phyloP scores from a whole-genome alignment of 192 early-diverging fungal genomes.

The Spinellus fusiger region DNA sequence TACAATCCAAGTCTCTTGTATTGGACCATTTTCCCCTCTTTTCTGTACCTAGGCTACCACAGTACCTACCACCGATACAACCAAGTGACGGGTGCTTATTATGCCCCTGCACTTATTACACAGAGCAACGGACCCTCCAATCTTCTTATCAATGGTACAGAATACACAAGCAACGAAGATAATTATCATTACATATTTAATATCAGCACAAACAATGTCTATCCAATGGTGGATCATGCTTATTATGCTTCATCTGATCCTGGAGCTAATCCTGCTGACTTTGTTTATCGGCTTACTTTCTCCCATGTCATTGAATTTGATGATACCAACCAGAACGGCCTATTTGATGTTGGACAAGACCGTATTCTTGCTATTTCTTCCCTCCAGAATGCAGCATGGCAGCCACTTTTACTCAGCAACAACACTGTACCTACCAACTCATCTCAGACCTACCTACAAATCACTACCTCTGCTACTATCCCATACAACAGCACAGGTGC shows the following conservation, averaged over 20 bases:
- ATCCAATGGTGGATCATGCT: slow-evolving; percentile 13
- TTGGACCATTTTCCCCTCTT: slow-evolving; percentile 19
- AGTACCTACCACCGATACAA: slow-evolving; percentile 25
- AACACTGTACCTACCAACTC: slow-evolving; percentile 16
- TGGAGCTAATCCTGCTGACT: slow-evolving; percentile 22
- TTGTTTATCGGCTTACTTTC: slow-evolving; percentile 22
- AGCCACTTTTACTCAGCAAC: slow-evolving; percentile 12
- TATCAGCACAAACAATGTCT: slow-evolving; percentile 11
- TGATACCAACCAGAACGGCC: slow-evolving; percentile 28
- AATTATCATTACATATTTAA: slow-evolving; percentile 25
- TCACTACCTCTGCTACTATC: slow-evolving; percentile 10
- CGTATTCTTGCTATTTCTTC: slow-evolving; percentile 13
- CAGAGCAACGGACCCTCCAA: slow-evolving; percentile 7
- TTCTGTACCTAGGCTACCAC: slow-evolving; percentile 26
- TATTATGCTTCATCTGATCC: slow-evolving; percentile 27
- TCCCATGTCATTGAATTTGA: slow-evolving; percentile 27
- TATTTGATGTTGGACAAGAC: slow-evolving; percentile 20
- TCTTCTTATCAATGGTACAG: slow-evolving; percentile 28
- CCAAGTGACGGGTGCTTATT: slow-evolving; percentile 20
- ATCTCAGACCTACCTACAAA: slow-evolving; percentile 15
- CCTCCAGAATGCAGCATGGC: slow-evolving; percentile 19
- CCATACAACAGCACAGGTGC: slow-evolving; percentile 4
- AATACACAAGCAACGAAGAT: slow-evolving; percentile 10
- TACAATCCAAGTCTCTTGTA: slow-evolving; percentile 29
- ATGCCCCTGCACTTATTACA: slow-evolving; percentile 18